Base-by-base conservation (phyloP, 2,329 filamentous ascomycete genomes). In the Colletotrichum sp. region DNA sequence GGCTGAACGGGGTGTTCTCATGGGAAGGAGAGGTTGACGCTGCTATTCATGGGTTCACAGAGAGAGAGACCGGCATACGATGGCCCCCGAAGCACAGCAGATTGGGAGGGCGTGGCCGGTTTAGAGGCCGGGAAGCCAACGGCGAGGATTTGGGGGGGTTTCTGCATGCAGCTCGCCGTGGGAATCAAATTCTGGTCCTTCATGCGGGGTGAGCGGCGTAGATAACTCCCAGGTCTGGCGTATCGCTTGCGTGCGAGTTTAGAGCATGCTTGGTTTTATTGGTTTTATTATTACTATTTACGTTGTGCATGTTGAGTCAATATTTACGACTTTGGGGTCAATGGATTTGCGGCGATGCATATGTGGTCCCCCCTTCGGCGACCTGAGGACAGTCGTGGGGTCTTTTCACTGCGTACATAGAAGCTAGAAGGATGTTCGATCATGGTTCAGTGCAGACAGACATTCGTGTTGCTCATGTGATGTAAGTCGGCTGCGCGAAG, bases 111-210 rank as follows among this genome's bases (percentile, higher is more conserved):
- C 38, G 38, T 43, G 38, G 30, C 8, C 28, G n/a, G 61, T 65
- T 10, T 26, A 43, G 34, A 65, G 34, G 28, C 26, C 26, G 26
- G 58, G 10, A 15, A n/a, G 58, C 26, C 28, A 61, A 32, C 58
- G 30, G 43, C 1, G 58, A 61, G 58, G 58, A 15, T 8, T 61
- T 18, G 57, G n/a, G 36, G n/a, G n/a, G n/a, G 6, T 21, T 34
- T 5, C 28, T 61, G 58, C 26, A 34, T 61, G 58, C 58, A 61
- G 30, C 58, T 8, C 28, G 58, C 58, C 58, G 58, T 9, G 28
- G 6, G 26, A n/a, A 0, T 61, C 58, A 18, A 18, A 28, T 61
- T 10, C 21, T 38, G n/a, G 43, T 4, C 60, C 30, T 34, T 63
- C 18, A 8, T 34, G 28, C 60, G 60, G 60, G 12, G 30, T 18